These are phyloP conservation scores for Schizothecium vesticola DNA, from an alignment of 495 filamentous ascomycete genomes.

Conservation along the genomic window DNA sequence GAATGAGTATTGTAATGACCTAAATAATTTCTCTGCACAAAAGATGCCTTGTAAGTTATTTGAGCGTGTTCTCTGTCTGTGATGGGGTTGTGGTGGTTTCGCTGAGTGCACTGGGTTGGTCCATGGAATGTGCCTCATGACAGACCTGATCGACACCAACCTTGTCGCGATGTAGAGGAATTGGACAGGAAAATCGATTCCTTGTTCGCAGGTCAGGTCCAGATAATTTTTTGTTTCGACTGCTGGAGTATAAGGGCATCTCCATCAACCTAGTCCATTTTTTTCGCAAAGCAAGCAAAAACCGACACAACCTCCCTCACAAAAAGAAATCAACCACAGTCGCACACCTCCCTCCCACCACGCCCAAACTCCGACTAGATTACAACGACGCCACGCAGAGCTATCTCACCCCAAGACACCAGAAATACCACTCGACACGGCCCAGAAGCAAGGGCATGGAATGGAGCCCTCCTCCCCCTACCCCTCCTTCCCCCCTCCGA, in stretches of 20 bases:
- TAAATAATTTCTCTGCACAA: neutral
- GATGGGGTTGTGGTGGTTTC: neutral
- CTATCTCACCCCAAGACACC: no score
- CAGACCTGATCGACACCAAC: neutral
- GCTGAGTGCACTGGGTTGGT: neutral
- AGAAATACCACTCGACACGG: no score
- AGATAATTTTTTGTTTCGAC: neutral
- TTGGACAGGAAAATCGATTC: neutral
- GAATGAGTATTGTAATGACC: slow-evolving; percentile 13
- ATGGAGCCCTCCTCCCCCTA: neutral
- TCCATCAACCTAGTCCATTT: neutral
- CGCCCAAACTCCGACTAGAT: neutral
- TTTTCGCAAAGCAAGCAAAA: neutral
- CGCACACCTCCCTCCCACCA: neutral
- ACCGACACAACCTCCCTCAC: neutral
- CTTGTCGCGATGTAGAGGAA: neutral
- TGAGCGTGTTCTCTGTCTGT: neutral
- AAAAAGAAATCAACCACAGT: neutral
- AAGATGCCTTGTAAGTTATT: neutral
- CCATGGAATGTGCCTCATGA: neutral
- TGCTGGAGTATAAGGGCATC: neutral
- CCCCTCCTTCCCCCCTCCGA: no score
- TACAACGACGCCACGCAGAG: neutral
- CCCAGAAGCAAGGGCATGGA: neutral
- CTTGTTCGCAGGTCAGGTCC: neutral